Percentiles rank a stretch among this genome's conserved stretches.
Evolutionary conservation across 2,329 filamentous ascomycete genomes (phyloP).

Genomic region (Stromatinia cepivora): DNA sequence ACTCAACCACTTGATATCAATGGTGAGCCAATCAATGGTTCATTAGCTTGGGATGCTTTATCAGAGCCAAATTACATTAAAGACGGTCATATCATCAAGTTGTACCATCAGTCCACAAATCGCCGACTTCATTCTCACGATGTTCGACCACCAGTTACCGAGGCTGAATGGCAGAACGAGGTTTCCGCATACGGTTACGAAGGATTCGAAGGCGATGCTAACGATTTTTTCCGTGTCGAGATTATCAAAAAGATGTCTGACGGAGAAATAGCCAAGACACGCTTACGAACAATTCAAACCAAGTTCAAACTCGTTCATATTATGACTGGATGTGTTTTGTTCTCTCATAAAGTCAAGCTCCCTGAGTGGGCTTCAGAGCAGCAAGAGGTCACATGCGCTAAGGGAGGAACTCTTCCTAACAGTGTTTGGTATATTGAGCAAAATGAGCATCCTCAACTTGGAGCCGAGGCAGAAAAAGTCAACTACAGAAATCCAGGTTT

Average conservation of each 20-base stretch:
- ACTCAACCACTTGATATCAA: conserved; percentile 81
- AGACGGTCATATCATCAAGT: conserved; percentile 75
- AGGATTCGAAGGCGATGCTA: conserved; percentile 94
- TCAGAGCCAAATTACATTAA: conserved; percentile 66
- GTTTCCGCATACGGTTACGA: conserved; percentile 97
- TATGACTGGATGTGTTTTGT: conserved; percentile 95
- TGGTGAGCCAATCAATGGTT: conserved; percentile 76
- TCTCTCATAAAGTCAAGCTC: conserved; percentile 98
- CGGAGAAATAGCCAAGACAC: conserved; percentile 74
- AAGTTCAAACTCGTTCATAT: conserved; percentile 95
- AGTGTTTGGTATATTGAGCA: conserved; percentile 95
- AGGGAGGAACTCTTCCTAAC: conserved; percentile 88
- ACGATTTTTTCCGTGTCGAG: conserved; percentile 92
- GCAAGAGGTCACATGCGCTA: conserved; percentile 97
- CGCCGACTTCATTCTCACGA: conserved; percentile 96
- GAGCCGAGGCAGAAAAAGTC: conserved; percentile 79
- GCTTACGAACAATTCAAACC: conserved; percentile 88
- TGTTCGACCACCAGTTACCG: conserved; percentile 79
- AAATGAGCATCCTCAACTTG: conserved; percentile 80
- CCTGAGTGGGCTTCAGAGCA: conserved; percentile 98
- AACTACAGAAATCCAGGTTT: conserved; percentile 95
- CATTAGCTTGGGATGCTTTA: conserved; percentile 78
- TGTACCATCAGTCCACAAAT: conserved; percentile 82
- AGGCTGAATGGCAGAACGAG: conserved; percentile 93
- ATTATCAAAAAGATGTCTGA: conserved; percentile 90